Conservation (phyloP, 495 filamentous ascomycete species). For the Neurospora sp. region DNA sequence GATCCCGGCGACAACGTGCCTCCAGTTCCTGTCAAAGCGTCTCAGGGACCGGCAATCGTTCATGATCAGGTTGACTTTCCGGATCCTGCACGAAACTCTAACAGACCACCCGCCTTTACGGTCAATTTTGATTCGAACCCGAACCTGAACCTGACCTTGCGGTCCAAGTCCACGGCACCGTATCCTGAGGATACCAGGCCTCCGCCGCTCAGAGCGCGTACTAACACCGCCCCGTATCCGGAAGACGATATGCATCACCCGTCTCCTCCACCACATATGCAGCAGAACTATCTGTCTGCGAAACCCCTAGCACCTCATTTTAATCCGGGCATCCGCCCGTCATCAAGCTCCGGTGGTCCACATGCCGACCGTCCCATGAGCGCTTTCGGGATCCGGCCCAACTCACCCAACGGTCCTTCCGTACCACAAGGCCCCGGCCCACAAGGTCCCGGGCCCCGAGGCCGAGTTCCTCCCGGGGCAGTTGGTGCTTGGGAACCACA, state of each 20-base stretch:
- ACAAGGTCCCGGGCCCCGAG: slow-evolving; percentile 6
- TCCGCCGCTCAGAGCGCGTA: slow-evolving; percentile 25
- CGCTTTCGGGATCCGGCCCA: slow-evolving; percentile 54
- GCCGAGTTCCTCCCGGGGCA: slow-evolving; percentile 15
- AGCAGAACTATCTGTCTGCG: not conserved
- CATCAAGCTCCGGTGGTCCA: slow-evolving; percentile 23
- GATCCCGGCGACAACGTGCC: slow-evolving; percentile 4
- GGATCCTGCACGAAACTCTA: slow-evolving; percentile 42
- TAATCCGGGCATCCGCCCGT: slow-evolving; percentile 28
- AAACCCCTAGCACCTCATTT: slow-evolving; percentile 20
- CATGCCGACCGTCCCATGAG: slow-evolving; percentile 51
- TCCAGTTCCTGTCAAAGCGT: slow-evolving; percentile 9
- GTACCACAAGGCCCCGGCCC: slow-evolving; percentile 3
- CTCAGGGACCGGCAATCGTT: slow-evolving; percentile 16
- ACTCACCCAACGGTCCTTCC: slow-evolving; percentile 18
- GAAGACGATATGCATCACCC: slow-evolving; percentile 33
- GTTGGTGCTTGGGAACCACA: slow-evolving; percentile 34
- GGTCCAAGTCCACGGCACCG: slow-evolving; percentile 47
- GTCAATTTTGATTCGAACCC: slow-evolving; percentile 26
- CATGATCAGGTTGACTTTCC: slow-evolving; percentile 54
- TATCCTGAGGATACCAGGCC: slow-evolving; percentile 55
- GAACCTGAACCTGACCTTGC: slow-evolving; percentile 26
- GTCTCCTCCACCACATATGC: slow-evolving; percentile 9
- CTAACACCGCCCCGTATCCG: slow-evolving; percentile 39
- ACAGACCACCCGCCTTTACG: slow-evolving; percentile 36